Evolutionary conservation across 73 alveolate species (phyloP).

Genomic region (Paraurostyla sp.): DNA sequence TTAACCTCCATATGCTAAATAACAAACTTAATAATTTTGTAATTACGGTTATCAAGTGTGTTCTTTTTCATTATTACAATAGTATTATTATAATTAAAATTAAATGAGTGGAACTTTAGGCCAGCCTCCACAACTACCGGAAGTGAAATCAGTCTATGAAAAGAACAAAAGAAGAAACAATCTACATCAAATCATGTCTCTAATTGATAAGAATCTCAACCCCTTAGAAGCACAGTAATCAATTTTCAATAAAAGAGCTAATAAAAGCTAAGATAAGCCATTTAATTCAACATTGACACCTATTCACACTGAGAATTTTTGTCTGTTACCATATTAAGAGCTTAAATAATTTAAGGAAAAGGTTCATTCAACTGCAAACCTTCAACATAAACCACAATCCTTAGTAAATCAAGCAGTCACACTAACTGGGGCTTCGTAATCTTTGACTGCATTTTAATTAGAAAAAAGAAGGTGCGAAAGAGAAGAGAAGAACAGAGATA

Average conservation of each 20-base stretch:
- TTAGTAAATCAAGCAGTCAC: constrained; percentile 11
- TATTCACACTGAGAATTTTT: constrained; percentile 4
- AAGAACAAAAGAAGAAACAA: constrained; percentile 30
- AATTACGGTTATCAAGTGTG: no score
- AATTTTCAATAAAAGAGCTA: no score
- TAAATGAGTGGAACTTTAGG: constrained; percentile 30
- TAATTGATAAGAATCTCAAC: not conserved
- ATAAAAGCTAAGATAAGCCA: no score
- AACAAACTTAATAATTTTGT: no score
- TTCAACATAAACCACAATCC: not conserved
- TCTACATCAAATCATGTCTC: not conserved
- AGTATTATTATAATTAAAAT: not conserved
- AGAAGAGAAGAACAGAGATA: not conserved
- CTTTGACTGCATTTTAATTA: constrained; percentile 8
- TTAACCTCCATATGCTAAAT: no score
- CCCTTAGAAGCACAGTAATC: no score
- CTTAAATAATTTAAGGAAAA: not conserved
- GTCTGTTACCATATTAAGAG: not conserved
- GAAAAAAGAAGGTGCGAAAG: not conserved
- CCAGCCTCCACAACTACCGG: constrained; percentile 29
- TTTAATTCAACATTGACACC: no score
- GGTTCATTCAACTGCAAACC: no score
- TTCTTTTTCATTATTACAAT: no score
- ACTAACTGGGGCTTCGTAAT: constrained; percentile 12
- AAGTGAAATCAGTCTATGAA: constrained; percentile 37